These are phyloP conservation scores for Xerocomus subilludens DNA, from an alignment of 1,284 basidiomycete species.

Conservation along the genomic window DNA sequence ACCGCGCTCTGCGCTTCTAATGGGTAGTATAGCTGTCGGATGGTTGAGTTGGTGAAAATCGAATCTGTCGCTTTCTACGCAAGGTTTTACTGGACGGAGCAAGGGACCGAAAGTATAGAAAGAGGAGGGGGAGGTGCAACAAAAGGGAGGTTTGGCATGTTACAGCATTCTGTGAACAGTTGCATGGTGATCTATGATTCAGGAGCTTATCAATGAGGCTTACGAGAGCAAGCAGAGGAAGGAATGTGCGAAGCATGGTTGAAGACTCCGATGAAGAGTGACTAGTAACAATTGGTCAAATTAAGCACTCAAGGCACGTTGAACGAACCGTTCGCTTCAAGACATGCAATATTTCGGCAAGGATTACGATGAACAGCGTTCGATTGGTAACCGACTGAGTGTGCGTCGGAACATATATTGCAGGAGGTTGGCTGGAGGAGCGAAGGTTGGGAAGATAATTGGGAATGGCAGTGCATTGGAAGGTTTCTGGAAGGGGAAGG, in stretches of 20 bases:
- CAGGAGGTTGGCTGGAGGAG: not conserved
- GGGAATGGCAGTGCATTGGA: not conserved
- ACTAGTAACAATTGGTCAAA: not conserved
- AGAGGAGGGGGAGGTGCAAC: not conserved
- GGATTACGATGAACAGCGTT: not conserved
- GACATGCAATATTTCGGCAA: not conserved
- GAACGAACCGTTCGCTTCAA: not conserved
- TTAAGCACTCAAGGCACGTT: not conserved
- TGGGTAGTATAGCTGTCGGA: not conserved
- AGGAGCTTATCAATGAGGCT: not conserved
- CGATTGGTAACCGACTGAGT: not conserved
- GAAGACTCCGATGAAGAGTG: no score
- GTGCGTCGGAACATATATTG: not conserved
- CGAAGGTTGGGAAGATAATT: not conserved
- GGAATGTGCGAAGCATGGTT: not conserved
- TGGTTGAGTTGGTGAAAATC: not conserved
- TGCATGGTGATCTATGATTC: not conserved
- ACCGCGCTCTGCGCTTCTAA: slow-evolving; percentile 5
- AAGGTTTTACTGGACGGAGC: not conserved
- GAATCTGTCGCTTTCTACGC: not conserved
- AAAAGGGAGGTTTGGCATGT: not conserved
- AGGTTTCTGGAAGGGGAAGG: not conserved
- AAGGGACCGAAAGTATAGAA: not conserved
- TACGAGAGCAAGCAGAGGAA: not conserved
- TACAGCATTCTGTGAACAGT: not conserved